Evolutionary conservation across 1,139 yeast genomes (phyloP).

Genomic region (Blastobotrys serpentis): DNA sequence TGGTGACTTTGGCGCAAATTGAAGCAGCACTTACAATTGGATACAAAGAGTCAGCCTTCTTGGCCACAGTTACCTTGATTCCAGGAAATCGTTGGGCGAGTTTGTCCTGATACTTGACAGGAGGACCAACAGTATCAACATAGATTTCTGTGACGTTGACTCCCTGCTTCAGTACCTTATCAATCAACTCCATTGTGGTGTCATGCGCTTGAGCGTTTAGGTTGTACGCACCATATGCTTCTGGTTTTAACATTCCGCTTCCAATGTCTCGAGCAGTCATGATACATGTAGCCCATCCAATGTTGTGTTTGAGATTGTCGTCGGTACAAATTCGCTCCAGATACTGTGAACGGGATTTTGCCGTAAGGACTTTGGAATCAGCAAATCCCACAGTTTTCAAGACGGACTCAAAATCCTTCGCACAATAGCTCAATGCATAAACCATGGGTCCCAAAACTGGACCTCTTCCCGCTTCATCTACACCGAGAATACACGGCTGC

Average conservation of each 20-base stretch:
- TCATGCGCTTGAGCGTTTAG: slow-evolving; percentile 96
- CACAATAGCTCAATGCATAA: slow-evolving; percentile 81
- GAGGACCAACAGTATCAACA: slow-evolving; percentile 98
- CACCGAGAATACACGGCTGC: slow-evolving; percentile 63
- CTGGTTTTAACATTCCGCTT: slow-evolving; percentile 79
- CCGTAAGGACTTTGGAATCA: slow-evolving; percentile 86
- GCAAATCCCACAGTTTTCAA: slow-evolving; percentile 75
- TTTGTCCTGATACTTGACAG: slow-evolving; percentile 75
- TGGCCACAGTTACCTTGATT: slow-evolving; percentile 73
- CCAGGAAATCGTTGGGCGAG: slow-evolving; percentile 66
- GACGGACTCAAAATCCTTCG: slow-evolving; percentile 53
- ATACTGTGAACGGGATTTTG: slow-evolving; percentile 61
- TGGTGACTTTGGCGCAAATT: slow-evolving; percentile 94
- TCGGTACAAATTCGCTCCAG: slow-evolving; percentile 56
- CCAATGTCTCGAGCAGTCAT: slow-evolving; percentile 88
- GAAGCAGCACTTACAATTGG: slow-evolving; percentile 96
- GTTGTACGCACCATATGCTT: slow-evolving; percentile 56
- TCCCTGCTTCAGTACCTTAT: slow-evolving; percentile 56
- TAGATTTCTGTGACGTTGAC: slow-evolving; percentile 67
- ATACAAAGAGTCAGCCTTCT: slow-evolving; percentile 91
- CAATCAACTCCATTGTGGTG: slow-evolving; percentile 78
- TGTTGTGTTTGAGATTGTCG: slow-evolving; percentile 48
- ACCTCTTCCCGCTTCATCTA: slow-evolving; percentile 98
- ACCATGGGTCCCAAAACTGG: slow-evolving; percentile 98
- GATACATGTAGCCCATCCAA: slow-evolving; percentile 87